Evolutionary conservation across 371 early-diverging fungal genomes (phyloP).

Genomic region (Batrachochytrium dendrobatidis): DNA sequence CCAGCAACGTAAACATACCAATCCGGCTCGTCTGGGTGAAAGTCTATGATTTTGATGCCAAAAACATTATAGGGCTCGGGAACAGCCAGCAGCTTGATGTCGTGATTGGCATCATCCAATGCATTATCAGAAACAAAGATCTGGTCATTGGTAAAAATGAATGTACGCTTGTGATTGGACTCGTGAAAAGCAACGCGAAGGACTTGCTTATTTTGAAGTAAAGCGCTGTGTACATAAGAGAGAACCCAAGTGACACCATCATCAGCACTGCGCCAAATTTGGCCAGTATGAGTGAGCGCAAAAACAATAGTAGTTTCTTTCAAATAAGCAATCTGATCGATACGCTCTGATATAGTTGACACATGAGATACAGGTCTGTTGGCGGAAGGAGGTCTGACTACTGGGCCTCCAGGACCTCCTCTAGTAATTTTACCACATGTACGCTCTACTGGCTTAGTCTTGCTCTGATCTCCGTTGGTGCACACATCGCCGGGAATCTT

Average conservation of each 20-base stretch:
- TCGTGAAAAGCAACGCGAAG: constrained; percentile 31
- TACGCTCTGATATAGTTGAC: constrained; percentile 19
- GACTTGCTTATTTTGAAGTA: constrained; percentile 16
- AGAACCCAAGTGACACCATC: constrained; percentile 32
- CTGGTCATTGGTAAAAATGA: constrained; percentile 57
- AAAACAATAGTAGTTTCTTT: constrained; percentile 42
- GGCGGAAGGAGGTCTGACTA: constrained; percentile 14
- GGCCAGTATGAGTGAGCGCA: constrained; percentile 8
- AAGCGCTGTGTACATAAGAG: constrained; percentile 1
- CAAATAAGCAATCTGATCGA: constrained; percentile 47
- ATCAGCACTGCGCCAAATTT: constrained; percentile 22
- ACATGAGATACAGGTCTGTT: constrained; percentile 3
- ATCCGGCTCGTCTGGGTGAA: constrained; percentile 75
- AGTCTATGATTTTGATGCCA: constrained; percentile 54
- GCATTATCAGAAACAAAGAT: constrained; percentile 57
- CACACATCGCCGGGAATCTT: constrained; percentile 54
- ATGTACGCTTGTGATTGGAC: constrained; percentile 36
- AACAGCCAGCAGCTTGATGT: constrained; percentile 43
- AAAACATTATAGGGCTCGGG: constrained; percentile 59
- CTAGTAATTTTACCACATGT: constrained; percentile 38
- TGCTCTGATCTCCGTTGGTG: constrained; percentile 29
- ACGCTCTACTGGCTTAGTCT: background rate
- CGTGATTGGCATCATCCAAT: constrained; percentile 1
- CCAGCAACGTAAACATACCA: constrained; percentile 73
- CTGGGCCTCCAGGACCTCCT: constrained; percentile 8